phyloP scores from a whole-genome alignment of 306 rosid species.

The Vachellia pachyceras region DNA sequence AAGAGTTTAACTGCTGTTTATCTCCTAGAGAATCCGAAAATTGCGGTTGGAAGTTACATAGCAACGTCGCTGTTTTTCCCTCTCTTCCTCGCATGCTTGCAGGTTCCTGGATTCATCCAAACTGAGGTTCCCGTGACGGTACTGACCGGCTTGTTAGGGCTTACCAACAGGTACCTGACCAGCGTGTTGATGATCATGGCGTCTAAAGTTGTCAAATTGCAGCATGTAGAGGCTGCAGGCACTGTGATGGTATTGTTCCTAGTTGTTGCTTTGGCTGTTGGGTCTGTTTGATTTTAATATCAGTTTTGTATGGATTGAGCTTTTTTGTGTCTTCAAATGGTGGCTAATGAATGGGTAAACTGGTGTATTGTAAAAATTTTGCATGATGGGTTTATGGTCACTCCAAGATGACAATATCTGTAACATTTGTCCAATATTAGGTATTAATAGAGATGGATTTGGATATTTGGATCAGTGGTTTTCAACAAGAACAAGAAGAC shows the following conservation, averaged over 20 bases:
- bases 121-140: constrained; percentile 75
- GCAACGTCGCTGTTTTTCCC: constrained; percentile 77
- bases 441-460: no score
- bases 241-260: constrained; percentile 71
- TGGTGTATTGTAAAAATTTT: no score
- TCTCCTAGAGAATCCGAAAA: constrained; percentile 62
- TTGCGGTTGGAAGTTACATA: constrained; percentile 64
- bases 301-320: constrained; percentile 19
- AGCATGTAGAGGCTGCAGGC: constrained; percentile 86
- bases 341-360: no score
- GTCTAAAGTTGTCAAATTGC: constrained; percentile 75
- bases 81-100: constrained; percentile 80
- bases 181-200: constrained; percentile 85
- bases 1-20: constrained; percentile 71
- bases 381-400: no score
- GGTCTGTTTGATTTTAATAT: constrained; percentile 60
- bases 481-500: no score
- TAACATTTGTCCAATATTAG: no score
- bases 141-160: constrained; percentile 80
- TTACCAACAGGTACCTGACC: constrained; percentile 84
- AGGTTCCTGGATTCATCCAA: constrained; percentile 75
- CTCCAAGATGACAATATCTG: no score
- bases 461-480: no score
- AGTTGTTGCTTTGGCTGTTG: constrained; percentile 74
- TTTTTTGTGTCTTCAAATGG: background rate